phyloP scores from a whole-genome alignment of 1,139 yeast species.

The Geotrichum australiense region DNA sequence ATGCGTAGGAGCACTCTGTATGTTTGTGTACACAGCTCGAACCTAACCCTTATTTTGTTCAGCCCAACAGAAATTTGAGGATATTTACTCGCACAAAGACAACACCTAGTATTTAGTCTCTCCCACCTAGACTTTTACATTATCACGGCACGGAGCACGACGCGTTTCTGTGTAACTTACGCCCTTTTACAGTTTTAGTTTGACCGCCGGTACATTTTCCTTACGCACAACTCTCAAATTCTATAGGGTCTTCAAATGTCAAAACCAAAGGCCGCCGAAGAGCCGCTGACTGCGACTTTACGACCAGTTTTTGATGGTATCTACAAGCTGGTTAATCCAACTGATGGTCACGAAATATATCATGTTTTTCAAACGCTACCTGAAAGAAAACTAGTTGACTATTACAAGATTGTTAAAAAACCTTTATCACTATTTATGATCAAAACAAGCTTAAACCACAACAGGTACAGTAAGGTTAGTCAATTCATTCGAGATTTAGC shows the following conservation, averaged over 20 bases:
- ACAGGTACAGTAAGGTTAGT: constrained; percentile 52
- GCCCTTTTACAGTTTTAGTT: no score
- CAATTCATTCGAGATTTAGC: constrained; percentile 71
- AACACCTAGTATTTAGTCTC: no score
- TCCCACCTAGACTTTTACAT: no score
- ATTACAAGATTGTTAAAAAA: constrained; percentile 42
- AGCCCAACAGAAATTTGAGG: no score
- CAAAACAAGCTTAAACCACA: constrained; percentile 43
- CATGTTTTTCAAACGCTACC: constrained; percentile 44
- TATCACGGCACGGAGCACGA: no score
- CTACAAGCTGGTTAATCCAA: constrained; percentile 29
- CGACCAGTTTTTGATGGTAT: constrained; percentile 32
- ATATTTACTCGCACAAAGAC: no score
- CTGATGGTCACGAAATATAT: constrained; percentile 27
- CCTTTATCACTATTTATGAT: constrained; percentile 45
- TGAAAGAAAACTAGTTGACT: constrained; percentile 38
- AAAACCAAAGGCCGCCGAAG: constrained; percentile 7
- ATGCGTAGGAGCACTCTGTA: no score
- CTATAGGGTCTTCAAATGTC: background rate
- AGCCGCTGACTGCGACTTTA: constrained; percentile 10
- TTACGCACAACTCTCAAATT: no score
- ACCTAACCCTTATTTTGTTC: no score
- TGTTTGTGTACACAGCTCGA: no score
- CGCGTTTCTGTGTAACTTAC: no score
- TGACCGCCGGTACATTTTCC: no score